These are phyloP conservation scores for Neofusicoccum sp. DNA, from an alignment of 2,329 filamentous ascomycete species.

Conservation along the genomic window DNA sequence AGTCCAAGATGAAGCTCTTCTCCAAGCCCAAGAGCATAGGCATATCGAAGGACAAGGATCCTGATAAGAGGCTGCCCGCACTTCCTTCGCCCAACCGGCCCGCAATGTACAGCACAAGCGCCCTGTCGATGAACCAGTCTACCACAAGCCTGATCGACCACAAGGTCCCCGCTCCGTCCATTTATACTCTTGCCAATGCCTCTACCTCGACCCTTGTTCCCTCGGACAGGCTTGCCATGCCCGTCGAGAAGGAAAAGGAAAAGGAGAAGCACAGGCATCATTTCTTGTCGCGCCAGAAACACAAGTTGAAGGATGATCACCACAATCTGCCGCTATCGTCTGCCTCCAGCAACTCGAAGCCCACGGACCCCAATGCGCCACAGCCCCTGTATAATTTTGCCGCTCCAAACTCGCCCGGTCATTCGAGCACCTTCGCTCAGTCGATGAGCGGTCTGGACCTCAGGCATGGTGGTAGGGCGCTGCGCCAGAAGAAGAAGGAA, in stretches of 20 bases:
- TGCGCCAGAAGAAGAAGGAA: conserved; percentile 72
- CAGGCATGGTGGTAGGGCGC: conserved; percentile 72
- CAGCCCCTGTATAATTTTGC: conserved; percentile 80
- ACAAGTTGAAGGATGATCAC: conserved; percentile 76
- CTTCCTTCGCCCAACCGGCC: conserved; percentile 74
- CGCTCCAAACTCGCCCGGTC: conserved; percentile 70
- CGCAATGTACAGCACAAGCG: conserved; percentile 64
- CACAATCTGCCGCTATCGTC: conserved; percentile 71
- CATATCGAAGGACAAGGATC: conserved; percentile 66
- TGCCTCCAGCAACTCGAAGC: conserved; percentile 73
- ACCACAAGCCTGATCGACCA: conserved; percentile 70
- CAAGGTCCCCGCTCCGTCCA: conserved; percentile 53
- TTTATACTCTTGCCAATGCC: conserved; percentile 76
- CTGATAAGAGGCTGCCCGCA: conserved; percentile 61
- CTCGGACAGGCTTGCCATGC: conserved; percentile 48
- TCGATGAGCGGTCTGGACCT: conserved; percentile 80
- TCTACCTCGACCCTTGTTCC: conserved; percentile 77
- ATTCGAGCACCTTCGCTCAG: conserved; percentile 72
- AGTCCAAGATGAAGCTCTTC: conserved; percentile 81
- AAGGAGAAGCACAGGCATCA: conserved; percentile 77
- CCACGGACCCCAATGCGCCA: conserved; percentile 73
- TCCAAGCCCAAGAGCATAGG: conserved; percentile 72
- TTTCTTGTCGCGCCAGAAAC: conserved; percentile 76
- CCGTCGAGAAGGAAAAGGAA: conserved; percentile 55
- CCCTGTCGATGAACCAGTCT: conserved; percentile 68